Evolutionary conservation across 148 eudicot genomes (phyloP).

Genomic region (Cornus florida): DNA sequence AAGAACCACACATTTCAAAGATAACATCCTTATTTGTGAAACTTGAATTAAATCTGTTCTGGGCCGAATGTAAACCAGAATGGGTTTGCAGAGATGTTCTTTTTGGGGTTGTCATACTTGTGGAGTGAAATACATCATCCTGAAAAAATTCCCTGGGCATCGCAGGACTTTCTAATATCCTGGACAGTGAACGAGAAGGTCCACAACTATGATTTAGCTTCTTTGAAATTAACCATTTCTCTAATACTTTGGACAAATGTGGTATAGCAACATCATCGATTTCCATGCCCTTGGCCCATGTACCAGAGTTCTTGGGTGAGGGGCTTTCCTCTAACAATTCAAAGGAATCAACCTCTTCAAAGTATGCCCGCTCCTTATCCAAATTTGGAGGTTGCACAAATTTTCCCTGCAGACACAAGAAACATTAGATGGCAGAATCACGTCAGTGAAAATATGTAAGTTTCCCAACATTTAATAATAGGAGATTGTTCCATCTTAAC

Average conservation of each 20-base stretch:
- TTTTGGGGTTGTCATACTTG: slow-evolving; percentile 31
- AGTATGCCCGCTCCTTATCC: slow-evolving; percentile 85
- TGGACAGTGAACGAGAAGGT: slow-evolving; percentile 57
- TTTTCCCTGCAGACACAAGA: slow-evolving; percentile 51
- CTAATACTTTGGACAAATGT: slow-evolving; percentile 63
- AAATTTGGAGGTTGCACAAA: slow-evolving; percentile 46
- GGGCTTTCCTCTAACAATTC: slow-evolving; percentile 94
- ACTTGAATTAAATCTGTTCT: slow-evolving; percentile 17
- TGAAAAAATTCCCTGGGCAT: slow-evolving; percentile 35
- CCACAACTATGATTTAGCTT: slow-evolving; percentile 42
- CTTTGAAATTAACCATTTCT: slow-evolving; percentile 73
- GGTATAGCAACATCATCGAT: slow-evolving; percentile 38
- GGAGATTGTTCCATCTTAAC: too few species aligned
- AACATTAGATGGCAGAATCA: not conserved
- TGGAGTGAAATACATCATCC: slow-evolving; percentile 25
- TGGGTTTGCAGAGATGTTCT: slow-evolving; percentile 18
- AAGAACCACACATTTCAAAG: slow-evolving; percentile 15
- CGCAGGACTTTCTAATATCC: slow-evolving; percentile 70
- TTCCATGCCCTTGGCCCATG: slow-evolving; percentile 64
- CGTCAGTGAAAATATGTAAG: not conserved
- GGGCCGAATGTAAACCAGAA: slow-evolving; percentile 27
- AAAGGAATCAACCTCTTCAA: slow-evolving; percentile 84
- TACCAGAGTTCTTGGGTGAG: slow-evolving; percentile 68
- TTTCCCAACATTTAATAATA: too few species aligned
- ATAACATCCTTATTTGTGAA: slow-evolving; percentile 11